Evolutionary conservation across 1,284 basidiomycete species (phyloP), one percentile per base, ranked within the genome.

Genomic region (Cryptococcus floricola): DNA sequence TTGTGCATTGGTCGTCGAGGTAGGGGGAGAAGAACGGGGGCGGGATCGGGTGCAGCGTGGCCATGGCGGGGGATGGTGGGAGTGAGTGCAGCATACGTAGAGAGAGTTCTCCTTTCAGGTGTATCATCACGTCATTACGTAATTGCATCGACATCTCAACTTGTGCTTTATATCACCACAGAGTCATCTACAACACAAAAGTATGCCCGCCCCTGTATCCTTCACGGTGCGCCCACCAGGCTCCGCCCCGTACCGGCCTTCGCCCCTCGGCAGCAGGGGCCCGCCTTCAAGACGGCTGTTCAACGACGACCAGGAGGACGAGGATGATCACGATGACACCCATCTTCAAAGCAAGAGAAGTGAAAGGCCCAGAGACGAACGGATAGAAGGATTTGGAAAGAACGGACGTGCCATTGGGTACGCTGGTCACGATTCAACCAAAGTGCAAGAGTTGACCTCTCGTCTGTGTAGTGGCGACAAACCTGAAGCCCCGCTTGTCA

Each of bases 1-100:
- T 92, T 55, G 85, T 81, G 9, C 89, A 88, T 68, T 83, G 85
- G 64, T 95, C 91, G 63, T 93, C 88, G 62, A 98, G 85, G 80
- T 89, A 95, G 8, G 84, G 75, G 16, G 74, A 75, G 76, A 89
- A 94, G 61, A 89, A 89, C 52, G 95, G 87, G 53, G 92, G 85
- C 46, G 87, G 86, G 66, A 91, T 83, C 10, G 90, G 68, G 3
- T 65, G 65, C 50, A 58, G 61, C 37, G 58, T 60, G 10, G 64
- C 58, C 67, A 71, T 74, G 19, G 39, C 54, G 52, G 23, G 3
- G 14, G 6, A 37, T 14, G 18, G 28, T 47, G 19, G 43, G 12
- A n/a, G n/a, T n/a, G 18, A 39, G 28, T 57, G 39, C 47, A 43
- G 10, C 8, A 31, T 25, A 48, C 12, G 19, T 19, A 19, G 19